Conservation (phyloP, 441 rosid genomes). For the Cnidoscolus chayamansa region DNA sequence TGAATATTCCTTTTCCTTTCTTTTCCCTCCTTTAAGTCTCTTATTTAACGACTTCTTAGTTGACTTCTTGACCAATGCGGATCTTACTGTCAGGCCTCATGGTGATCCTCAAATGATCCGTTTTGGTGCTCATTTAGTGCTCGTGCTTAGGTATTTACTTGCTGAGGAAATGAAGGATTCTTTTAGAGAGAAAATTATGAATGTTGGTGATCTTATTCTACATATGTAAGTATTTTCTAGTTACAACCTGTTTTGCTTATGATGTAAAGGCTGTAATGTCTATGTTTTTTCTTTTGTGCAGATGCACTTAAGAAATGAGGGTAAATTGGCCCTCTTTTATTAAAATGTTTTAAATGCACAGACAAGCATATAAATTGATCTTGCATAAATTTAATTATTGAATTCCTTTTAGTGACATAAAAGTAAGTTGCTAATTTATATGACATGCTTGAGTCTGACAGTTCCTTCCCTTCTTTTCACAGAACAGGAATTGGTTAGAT, state of each 20-base stretch:
- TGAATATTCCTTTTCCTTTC: not conserved
- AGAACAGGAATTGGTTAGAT: too few species aligned
- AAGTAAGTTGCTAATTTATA: too few species aligned
- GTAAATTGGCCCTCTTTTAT: too few species aligned
- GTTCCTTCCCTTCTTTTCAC: too few species aligned
- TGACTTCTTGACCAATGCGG: conserved; percentile 20
- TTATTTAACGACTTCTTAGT: not conserved
- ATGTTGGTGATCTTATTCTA: conserved; percentile 87
- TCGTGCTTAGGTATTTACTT: conserved; percentile 81
- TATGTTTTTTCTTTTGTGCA: too few species aligned
- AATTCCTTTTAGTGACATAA: too few species aligned
- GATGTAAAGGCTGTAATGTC: too few species aligned
- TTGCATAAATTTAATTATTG: too few species aligned
- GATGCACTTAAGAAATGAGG: too few species aligned
- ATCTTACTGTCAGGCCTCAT: conserved; percentile 66
- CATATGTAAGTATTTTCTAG: conserved; percentile 62
- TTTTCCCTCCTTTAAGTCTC: not conserved
- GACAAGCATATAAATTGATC: too few species aligned
- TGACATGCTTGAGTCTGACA: too few species aligned
- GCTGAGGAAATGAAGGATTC: conserved; percentile 70
- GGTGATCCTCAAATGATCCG: conserved; percentile 97
- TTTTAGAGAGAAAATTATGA: conserved; percentile 80
- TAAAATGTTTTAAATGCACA: too few species aligned
- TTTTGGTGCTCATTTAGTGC: conserved; percentile 93
- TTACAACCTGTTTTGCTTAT: not conserved